Evolutionary conservation across 352 stramenopile genomes (phyloP), one percentile per base, ranked within the genome.

Genomic region (Aphanomyces stellatus): DNA sequence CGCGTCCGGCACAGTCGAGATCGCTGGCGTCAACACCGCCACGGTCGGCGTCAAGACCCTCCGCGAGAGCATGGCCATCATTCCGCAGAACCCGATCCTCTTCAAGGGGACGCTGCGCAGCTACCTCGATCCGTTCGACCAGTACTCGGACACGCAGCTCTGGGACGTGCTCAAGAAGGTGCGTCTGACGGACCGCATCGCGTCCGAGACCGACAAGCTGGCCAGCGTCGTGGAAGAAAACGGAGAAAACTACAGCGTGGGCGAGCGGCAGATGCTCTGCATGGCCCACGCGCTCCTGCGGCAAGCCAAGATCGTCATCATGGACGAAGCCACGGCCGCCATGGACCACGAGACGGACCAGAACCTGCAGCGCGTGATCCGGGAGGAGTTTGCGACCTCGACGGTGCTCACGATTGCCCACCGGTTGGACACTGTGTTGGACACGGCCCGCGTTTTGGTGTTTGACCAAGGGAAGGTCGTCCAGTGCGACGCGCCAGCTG

Each of bases 321-420:
- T 83, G 70, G 76, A 83, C 69, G 76, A 83, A 53, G 76, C 76
- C 8, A 85, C 76, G 33, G 61, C 69, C 5, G 69, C 69, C 8
- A 35, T 95, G 11, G 85, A 95, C 65, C 78, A 88, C 66, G 78
- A 78, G 15, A 94, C 69, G 22, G 76, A 80, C 63, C 22, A 49
- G 3, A 46, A 69, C 17, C n/a, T 80, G 0, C 74, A 82, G 56
- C 6, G 53, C 17, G 71, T 73, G 40, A 90, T 96, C 59, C 72
- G 73, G 4, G 37, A n/a, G 22, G 71, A 70, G 30, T 97, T 98
- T 70, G 56, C 62, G 15, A 65, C 81, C 22, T 95, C 77, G 37
- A 98, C 93, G 0, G 65, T 96, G n/a, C 56, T 98, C 2, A 96
- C 88, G 0, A 96, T 98, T 56, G 93, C 93, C 13, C 93, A 98